Base-by-base conservation (phyloP, 177 flowering plant species). In the Tripterygium wilfordii region DNA sequence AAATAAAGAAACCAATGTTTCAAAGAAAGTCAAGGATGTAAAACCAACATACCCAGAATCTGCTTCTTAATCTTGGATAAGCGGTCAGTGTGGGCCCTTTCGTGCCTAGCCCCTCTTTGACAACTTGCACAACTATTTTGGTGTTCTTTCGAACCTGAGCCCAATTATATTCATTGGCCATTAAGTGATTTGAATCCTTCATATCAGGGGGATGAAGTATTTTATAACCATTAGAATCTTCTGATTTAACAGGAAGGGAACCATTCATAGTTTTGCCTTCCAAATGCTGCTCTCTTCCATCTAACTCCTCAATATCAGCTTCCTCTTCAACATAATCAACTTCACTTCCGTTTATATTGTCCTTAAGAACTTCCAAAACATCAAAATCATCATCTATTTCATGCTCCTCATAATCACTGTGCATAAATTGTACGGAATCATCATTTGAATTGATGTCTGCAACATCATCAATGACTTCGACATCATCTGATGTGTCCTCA, bases 21-120 rank as follows among this genome's bases (percentile, higher is more conserved):
- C n/a, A n/a, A 42, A 14, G 2, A 4, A 23, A 14, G n/a, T 15
- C 42, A 42, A 40, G 12, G 1, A 21, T 1, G 3, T n/a, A n/a
- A n/a, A n/a, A n/a, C n/a, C n/a, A n/a, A 38, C 60, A 17, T 75
- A 91, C 98, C 98, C 98, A 91, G 68, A 91, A 91, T 73, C 98
- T 76, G 79, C 98, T 88, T 61, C 76, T 70, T 39, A 91, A 53
- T 66, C 76, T 83, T 28, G 96, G 96, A 68, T 80, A 85, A 42
- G 98, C 78, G 63, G 98, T 82, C 62, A 91, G 58, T 24, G 81
- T 63, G 15, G 98, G 98, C 60, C 88, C 85, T 70, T 91, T 91
- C n/a, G 90, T 74, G 41, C 98, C 98, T 55, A 91, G 67, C 37
- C 95, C 98, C 74, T 91, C 96, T 66, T 91, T 91, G 35, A 79